Percentiles rank a stretch among this genome's conserved stretches.
Evolutionary conservation across 1,284 basidiomycete genomes (phyloP).

Genomic region (Naganishia liquefaciens): DNA sequence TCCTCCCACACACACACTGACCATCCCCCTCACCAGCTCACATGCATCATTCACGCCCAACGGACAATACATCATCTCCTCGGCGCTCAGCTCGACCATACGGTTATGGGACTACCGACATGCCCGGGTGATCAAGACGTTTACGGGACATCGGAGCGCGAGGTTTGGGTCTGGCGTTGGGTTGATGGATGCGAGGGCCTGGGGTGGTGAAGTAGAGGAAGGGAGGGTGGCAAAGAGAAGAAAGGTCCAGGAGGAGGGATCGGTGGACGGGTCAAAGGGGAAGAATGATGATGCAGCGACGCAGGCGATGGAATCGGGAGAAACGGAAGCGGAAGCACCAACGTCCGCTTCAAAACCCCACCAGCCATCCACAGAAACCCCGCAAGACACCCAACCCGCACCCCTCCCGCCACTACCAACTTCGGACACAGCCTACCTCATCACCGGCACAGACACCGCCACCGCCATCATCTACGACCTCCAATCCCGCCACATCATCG

Average conservation of each 20-base stretch:
- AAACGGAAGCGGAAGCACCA: too few relatives aligned
- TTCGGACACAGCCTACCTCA: conserved; percentile 59
- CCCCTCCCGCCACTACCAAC: too few relatives aligned
- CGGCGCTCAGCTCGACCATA: conserved; percentile 88
- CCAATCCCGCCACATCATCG: conserved; percentile 74
- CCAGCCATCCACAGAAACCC: too few relatives aligned
- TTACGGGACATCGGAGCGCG: neutral
- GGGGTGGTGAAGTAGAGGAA: neutral
- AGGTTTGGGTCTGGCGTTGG: conserved; percentile 3
- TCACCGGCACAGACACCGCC: conserved; percentile 87
- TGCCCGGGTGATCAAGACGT: conserved; percentile 16
- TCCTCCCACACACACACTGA: neutral
- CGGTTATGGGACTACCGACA: conserved; percentile 91
- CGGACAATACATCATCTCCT: conserved; percentile 47
- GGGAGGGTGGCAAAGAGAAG: neutral
- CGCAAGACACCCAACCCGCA: neutral
- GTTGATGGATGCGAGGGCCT: conserved; percentile 3
- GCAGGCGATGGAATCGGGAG: too few relatives aligned
- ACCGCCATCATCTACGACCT: conserved; percentile 89
- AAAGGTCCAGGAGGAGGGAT: neutral
- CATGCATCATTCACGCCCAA: conserved; percentile 7
- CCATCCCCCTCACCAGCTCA: conserved; percentile 4
- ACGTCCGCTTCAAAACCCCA: too few relatives aligned
- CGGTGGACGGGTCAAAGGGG: neutral
- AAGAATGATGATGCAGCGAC: neutral